Conservation (phyloP, 176 grass and related monocot genomes). For the Phragmites australis region DNA sequence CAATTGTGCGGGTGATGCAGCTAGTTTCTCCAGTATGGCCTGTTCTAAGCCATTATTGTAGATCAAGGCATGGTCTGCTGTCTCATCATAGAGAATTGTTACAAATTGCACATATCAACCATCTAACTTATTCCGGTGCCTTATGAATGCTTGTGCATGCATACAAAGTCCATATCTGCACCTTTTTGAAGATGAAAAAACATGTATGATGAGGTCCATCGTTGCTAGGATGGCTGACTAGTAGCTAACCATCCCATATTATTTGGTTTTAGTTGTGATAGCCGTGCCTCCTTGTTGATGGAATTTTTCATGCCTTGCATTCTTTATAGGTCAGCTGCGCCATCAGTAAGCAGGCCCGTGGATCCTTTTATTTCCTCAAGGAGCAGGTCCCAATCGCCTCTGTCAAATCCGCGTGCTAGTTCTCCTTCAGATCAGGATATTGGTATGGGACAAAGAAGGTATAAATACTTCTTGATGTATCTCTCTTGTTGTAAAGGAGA, state of each 20-base stretch:
- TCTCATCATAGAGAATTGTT: background rate
- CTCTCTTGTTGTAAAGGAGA: background rate
- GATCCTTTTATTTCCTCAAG: constrained; percentile 40
- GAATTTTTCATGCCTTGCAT: constrained; percentile 2
- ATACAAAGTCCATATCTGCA: constrained; percentile 1
- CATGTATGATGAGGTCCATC: background rate
- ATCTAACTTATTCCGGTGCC: constrained; percentile 11
- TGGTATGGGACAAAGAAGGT: constrained; percentile 58
- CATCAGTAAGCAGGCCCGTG: constrained; percentile 14
- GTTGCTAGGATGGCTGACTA: background rate
- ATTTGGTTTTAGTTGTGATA: constrained; percentile 18
- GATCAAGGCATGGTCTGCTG: background rate
- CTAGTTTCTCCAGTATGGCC: background rate
- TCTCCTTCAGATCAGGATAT: constrained; percentile 39
- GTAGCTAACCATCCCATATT: background rate
- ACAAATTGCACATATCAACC: background rate
- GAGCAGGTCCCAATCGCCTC: constrained; percentile 33
- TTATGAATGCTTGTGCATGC: background rate
- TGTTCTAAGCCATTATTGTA: background rate
- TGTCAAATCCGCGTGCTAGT: constrained; percentile 30
- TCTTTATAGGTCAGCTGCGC: constrained; percentile 34
- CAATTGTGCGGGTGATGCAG: background rate
- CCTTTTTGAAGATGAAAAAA: constrained; percentile 12
- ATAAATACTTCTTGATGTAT: constrained; percentile 30
- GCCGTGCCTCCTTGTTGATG: constrained; percentile 16